These are phyloP conservation scores for Macrocystidia cucumis DNA, from an alignment of 1,284 basidiomycete species.

Conservation along the genomic window DNA sequence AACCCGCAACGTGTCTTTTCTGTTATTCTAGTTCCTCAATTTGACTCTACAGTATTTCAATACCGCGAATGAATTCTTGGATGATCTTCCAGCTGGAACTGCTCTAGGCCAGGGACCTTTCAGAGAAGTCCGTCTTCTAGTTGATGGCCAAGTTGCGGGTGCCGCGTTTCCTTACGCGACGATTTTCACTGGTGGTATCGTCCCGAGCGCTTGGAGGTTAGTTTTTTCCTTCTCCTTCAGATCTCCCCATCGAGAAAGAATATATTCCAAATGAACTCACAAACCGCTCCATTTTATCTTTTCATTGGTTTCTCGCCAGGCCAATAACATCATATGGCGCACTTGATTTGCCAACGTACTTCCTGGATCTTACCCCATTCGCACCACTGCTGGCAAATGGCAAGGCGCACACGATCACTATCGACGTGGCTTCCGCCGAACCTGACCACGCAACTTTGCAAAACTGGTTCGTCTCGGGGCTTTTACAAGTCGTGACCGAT, in stretches of 20 bases:
- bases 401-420: conserved; percentile 54
- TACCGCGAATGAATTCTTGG: conserved; percentile 51
- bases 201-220: conserved; percentile 66
- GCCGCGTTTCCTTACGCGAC: conserved; percentile 75
- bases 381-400: conserved; percentile 66
- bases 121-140: conserved; percentile 74
- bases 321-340: conserved; percentile 77
- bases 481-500: conserved; percentile 64
- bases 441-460: conserved; percentile 53
- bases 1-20: conserved; percentile 1
- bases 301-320: conserved; percentile 24
- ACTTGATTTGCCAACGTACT: conserved; percentile 72
- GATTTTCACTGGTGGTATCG: conserved; percentile 75
- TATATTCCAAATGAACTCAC: neutral
- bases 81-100: conserved; percentile 43
- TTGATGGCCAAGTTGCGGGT: conserved; percentile 71
- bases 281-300: neutral
- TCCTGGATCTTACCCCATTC: conserved; percentile 75
- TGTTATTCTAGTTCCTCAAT: too few species aligned
- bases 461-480: conserved; percentile 75
- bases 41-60: conserved; percentile 55
- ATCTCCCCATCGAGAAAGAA: too few species aligned
- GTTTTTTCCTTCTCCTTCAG: neutral
- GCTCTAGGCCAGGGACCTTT: conserved; percentile 63
- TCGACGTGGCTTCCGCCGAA: conserved; percentile 72